These are phyloP conservation scores for Penicillium nucicola DNA, from an alignment of 495 filamentous ascomycete species.

Conservation along the genomic window DNA sequence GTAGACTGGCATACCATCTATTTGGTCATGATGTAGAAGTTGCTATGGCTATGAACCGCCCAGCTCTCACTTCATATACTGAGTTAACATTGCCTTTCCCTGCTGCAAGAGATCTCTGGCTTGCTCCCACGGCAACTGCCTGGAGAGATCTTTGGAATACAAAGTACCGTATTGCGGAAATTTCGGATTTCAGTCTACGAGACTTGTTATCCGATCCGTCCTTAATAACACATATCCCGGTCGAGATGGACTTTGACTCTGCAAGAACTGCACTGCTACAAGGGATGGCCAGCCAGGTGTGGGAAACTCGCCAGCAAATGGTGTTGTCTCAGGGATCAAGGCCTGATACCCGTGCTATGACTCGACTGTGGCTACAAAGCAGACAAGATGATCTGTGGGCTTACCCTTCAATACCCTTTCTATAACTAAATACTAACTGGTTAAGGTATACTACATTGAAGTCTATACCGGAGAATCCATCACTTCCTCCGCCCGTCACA, in stretches of 20 bases:
- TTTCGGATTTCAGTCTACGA: conserved; percentile 8
- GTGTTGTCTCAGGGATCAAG: conserved; percentile 6
- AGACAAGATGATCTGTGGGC: conserved; percentile 25
- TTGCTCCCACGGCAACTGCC: conserved; percentile 45
- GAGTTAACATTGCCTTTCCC: conserved; percentile 57
- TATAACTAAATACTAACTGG: not conserved
- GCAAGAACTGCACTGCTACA: conserved; percentile 43
- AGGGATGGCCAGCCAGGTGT: conserved; percentile 20
- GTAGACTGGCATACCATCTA: conserved; percentile 51
- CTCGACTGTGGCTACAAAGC: conserved; percentile 24
- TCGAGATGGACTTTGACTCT: conserved; percentile 41
- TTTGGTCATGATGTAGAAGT: conserved; percentile 55
- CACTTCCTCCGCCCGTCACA: conserved; percentile 5
- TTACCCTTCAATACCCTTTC: too few species aligned
- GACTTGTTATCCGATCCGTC: conserved; percentile 20
- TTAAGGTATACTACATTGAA: conserved; percentile 9
- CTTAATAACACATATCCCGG: conserved; percentile 7
- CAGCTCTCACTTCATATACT: conserved; percentile 53
- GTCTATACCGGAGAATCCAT: conserved; percentile 1
- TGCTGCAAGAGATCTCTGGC: conserved; percentile 50
- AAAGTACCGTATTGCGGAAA: conserved; percentile 13
- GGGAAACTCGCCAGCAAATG: conserved; percentile 25
- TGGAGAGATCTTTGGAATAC: conserved; percentile 48
- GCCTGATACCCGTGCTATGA: conserved; percentile 8
- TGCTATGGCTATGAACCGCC: conserved; percentile 49